phyloP scores from a whole-genome alignment of 768 basidiomycete genomes.

The Tylopilus sp. region DNA sequence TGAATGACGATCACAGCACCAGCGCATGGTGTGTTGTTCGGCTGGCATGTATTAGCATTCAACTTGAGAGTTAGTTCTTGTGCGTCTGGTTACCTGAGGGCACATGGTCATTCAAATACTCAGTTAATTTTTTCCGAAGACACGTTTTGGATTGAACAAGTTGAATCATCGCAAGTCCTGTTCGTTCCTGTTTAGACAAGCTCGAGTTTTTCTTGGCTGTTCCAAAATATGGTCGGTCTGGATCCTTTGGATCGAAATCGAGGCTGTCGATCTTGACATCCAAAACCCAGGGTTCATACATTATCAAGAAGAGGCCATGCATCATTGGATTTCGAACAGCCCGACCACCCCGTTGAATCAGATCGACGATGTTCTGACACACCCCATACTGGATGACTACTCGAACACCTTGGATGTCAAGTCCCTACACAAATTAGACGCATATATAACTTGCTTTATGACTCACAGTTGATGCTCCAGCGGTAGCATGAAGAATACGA shows the following conservation, averaged over 20 bases:
- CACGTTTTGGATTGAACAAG: not conserved
- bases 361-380: not conserved
- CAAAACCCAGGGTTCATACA: conserved; percentile 2
- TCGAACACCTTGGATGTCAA: not conserved
- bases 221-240: not conserved
- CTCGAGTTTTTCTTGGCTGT: not conserved
- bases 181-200: not conserved
- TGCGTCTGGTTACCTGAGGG: too few species aligned
- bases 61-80: too few species aligned
- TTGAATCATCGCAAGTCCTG: not conserved
- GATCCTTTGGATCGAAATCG: not conserved
- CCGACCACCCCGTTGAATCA: not conserved
- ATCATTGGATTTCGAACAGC: not conserved
- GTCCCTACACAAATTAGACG: not conserved
- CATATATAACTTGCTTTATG: not conserved
- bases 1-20: too few species aligned
- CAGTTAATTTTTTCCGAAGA: too few species aligned
- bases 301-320: not conserved
- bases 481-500: not conserved
- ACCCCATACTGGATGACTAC: not conserved
- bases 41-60: too few species aligned
- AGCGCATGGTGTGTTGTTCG: too few species aligned
- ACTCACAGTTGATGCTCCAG: not conserved
- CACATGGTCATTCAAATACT: too few species aligned
- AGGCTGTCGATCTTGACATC: not conserved